Evolutionary conservation across 441 rosid species (phyloP).

Genomic region (Raphanus hybrid): DNA sequence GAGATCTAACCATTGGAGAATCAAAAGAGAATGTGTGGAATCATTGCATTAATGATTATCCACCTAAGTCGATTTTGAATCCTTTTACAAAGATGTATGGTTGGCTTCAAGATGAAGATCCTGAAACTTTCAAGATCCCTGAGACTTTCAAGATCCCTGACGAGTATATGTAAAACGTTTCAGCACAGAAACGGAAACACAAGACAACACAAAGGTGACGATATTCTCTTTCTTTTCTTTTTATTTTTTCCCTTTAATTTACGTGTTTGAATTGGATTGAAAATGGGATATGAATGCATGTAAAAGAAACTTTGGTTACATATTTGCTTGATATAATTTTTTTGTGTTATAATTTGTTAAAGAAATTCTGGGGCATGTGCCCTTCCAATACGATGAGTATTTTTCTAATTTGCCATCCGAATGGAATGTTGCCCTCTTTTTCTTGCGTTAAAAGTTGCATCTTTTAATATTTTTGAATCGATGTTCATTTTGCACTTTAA

Average conservation of each 20-base stretch:
- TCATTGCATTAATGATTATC: constrained; percentile 69
- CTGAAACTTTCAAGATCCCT: constrained; percentile 54
- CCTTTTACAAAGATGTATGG: constrained; percentile 86
- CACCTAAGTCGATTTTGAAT: constrained; percentile 60
- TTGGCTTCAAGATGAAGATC: constrained; percentile 82
- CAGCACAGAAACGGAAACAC: constrained; percentile 26
- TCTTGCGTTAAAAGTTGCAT: constrained; percentile 21
- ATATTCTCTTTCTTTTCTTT: constrained; percentile 24
- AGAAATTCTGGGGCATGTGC: constrained; percentile 25
- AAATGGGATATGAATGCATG: constrained; percentile 29
- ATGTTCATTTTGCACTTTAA: constrained; percentile 15
- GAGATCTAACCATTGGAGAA: constrained; percentile 54
- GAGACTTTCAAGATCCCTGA: constrained; percentile 26
- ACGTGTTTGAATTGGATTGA: constrained; percentile 15
- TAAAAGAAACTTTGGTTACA: constrained; percentile 28
- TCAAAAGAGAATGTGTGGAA: constrained; percentile 68
- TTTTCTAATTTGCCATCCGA: constrained; percentile 28
- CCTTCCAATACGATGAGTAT: constrained; percentile 25
- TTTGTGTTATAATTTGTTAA: constrained; percentile 26
- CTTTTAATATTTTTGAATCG: constrained; percentile 28
- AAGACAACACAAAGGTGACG: constrained; percentile 37
- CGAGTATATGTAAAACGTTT: constrained; percentile 30
- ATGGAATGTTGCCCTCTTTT: constrained; percentile 27
- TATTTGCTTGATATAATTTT: constrained; percentile 3
- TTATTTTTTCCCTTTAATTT: background rate